A percentile compares a stretch with the other conserved stretches of the same genome.
phyloP scores from a whole-genome alignment of 2,329 filamentous ascomycete species.

The Aspergillus vadensis region DNA sequence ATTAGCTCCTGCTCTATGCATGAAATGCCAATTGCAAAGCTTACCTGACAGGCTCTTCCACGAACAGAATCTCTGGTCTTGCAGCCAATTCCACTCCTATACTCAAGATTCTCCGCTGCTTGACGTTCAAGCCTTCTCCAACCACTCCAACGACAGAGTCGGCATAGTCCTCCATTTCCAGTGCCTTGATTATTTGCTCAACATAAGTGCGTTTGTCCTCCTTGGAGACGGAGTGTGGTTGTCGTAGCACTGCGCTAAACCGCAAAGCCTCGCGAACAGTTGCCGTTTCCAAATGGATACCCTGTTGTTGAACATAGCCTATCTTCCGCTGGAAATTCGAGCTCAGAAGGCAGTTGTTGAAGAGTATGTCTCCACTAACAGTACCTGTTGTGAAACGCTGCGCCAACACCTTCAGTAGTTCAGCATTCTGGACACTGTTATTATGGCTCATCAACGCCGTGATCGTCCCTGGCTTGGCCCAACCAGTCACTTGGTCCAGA shows the following conservation, averaged over 20 bases:
- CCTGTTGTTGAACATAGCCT: slow-evolving; percentile 75
- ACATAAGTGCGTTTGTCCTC: slow-evolving; percentile 82
- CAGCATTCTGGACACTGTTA: slow-evolving; percentile 87
- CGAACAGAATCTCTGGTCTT: slow-evolving; percentile 82
- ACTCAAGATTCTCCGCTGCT: slow-evolving; percentile 72
- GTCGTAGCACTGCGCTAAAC: slow-evolving; percentile 82
- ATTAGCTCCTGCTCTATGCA: neutral
- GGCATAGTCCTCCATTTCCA: slow-evolving; percentile 86
- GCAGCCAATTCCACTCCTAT: slow-evolving; percentile 92
- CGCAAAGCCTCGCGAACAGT: slow-evolving; percentile 85
- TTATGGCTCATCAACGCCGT: slow-evolving; percentile 90
- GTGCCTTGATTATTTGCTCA: slow-evolving; percentile 80
- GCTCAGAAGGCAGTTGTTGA: slow-evolving; percentile 71
- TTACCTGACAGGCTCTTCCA: slow-evolving; percentile 80
- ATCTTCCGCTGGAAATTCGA: slow-evolving; percentile 37
- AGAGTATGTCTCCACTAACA: slow-evolving; percentile 80
- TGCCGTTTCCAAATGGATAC: slow-evolving; percentile 78
- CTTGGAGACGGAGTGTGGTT: slow-evolving; percentile 69
- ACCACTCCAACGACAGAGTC: slow-evolving; percentile 86
- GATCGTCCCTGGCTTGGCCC: slow-evolving; percentile 87
- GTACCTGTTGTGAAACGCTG: slow-evolving; percentile 83
- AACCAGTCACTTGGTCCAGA: slow-evolving; percentile 81
- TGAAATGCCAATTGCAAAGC: neutral
- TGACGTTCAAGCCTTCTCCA: slow-evolving; percentile 69
- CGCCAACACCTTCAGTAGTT: slow-evolving; percentile 80